Evolutionary conservation across 768 basidiomycete species (phyloP), one percentile per base, ranked within the genome.

Genomic region (Lactifluus volemus): DNA sequence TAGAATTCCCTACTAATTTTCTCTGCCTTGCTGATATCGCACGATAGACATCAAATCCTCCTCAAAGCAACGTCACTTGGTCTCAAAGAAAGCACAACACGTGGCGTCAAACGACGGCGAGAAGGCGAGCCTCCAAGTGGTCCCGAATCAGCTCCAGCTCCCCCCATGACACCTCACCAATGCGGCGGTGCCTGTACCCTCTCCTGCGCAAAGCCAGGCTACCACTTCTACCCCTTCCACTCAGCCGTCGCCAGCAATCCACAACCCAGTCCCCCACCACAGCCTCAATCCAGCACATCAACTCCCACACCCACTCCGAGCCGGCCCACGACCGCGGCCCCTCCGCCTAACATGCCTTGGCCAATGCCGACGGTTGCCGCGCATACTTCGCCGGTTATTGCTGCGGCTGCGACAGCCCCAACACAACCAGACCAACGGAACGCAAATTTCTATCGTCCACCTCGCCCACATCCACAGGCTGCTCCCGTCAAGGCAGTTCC

Each of bases 61-160:
- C 81, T 90, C 62, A 91, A 89, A 72, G 90, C 89, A 2, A 92
- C 86, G 1, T 75, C 79, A n/a, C 71, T 92, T 17, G 86, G 87
- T 10, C 75, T 92, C 51, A 91, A 91, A 71, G 86, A 87, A 66
- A 88, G 85, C 64, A 83, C 87, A 17, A 79, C 79, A 0, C 73
- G 85, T 47, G 84, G 80, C 6, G 75, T 77, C 34, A 88, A 88
- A 67, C 80, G 87, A 48, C 78, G 81, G 47, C 79, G 82, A 47
- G 80, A 79, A 49, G 53, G 63, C 56, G 65, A 65, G 17, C 7
- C 44, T 19, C 44, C 50, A 17, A 52, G 29, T 32, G 21, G 56
- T 32, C 50, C 60, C 47, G 63, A 58, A 34, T 56, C 50, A 25
- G 19, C 52, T 10, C 55, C 58, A 30, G 17, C 63, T 12, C 55